phyloP scores from a whole-genome alignment of 2,329 filamentous ascomycete genomes.

The Dactylellina leptospora region DNA sequence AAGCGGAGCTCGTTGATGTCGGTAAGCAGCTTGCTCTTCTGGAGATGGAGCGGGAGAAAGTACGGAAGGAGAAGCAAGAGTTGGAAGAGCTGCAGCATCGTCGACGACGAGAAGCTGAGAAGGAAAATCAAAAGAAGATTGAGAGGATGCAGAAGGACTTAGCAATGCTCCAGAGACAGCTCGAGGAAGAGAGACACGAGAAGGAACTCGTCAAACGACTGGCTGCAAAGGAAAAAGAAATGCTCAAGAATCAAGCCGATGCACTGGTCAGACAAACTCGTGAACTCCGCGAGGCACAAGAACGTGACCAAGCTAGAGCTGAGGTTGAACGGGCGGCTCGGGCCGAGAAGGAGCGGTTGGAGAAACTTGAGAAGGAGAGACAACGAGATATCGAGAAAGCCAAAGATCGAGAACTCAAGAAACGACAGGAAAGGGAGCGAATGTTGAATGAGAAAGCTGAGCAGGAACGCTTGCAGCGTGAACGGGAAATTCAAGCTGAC shows the following conservation, averaged over 20 bases:
- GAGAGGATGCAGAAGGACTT: conserved; percentile 48
- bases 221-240: conserved; percentile 44
- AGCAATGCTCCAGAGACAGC: conserved; percentile 39
- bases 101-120: conserved; percentile 40
- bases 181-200: conserved; percentile 44
- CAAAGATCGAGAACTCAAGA: conserved; percentile 45
- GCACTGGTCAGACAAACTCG: conserved; percentile 33
- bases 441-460: conserved; percentile 46
- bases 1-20: conserved; percentile 49
- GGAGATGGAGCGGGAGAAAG: conserved; percentile 49
- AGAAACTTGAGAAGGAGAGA: conserved; percentile 35
- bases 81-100: conserved; percentile 41
- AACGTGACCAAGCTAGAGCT: conserved; percentile 50
- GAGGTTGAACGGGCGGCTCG: conserved; percentile 49
- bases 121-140: conserved; percentile 49
- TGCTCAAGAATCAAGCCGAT: conserved; percentile 40
- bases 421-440: conserved; percentile 40
- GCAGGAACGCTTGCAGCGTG: conserved; percentile 48
- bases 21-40: conserved; percentile 49
- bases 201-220: conserved; percentile 46
- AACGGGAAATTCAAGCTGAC: conserved; percentile 43
- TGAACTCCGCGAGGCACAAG: conserved; percentile 47
- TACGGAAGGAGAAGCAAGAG: conserved; percentile 44
- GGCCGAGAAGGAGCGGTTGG: conserved; percentile 44
- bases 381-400: conserved; percentile 41